phyloP scores from a whole-genome alignment of 371 early-diverging fungal genomes.

The Actinomortierella ambigua region DNA sequence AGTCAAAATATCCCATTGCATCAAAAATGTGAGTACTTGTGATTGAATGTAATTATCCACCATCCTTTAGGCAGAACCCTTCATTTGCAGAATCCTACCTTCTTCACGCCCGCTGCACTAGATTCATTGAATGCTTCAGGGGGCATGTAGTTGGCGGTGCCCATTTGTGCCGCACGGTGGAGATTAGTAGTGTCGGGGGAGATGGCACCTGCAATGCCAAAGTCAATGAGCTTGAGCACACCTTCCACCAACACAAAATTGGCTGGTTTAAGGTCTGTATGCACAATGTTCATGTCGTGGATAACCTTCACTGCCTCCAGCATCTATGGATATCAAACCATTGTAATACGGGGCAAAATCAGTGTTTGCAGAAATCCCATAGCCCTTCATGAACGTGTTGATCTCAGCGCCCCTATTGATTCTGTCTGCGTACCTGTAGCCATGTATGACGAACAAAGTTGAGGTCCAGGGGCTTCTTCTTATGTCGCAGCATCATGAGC shows the following conservation, averaged over 20 bases:
- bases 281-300: constrained; percentile 90
- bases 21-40: constrained; percentile 19
- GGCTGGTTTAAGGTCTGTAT: constrained; percentile 96
- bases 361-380: too few species aligned
- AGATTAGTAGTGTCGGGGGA: constrained; percentile 96
- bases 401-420: too few species aligned
- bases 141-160: constrained; percentile 98
- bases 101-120: background rate
- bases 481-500: constrained; percentile 63
- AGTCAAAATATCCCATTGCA: constrained; percentile 14
- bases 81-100: too few species aligned
- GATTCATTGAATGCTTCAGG: constrained; percentile 85
- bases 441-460: constrained; percentile 83
- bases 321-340: too few species aligned
- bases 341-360: too few species aligned
- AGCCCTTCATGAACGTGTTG: background rate
- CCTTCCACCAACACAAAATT: constrained; percentile 90
- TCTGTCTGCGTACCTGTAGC: constrained; percentile 66
- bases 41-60: constrained; percentile 31
- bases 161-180: constrained; percentile 86
- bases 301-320: constrained; percentile 88
- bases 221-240: constrained; percentile 93
- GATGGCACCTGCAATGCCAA: constrained; percentile 98
- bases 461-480: constrained; percentile 60
- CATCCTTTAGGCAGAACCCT: too few species aligned